A percentile compares a stretch with the other conserved stretches of the same genome.
Conservation (phyloP, 1,284 basidiomycete genomes). For the Ustilago curta region DNA sequence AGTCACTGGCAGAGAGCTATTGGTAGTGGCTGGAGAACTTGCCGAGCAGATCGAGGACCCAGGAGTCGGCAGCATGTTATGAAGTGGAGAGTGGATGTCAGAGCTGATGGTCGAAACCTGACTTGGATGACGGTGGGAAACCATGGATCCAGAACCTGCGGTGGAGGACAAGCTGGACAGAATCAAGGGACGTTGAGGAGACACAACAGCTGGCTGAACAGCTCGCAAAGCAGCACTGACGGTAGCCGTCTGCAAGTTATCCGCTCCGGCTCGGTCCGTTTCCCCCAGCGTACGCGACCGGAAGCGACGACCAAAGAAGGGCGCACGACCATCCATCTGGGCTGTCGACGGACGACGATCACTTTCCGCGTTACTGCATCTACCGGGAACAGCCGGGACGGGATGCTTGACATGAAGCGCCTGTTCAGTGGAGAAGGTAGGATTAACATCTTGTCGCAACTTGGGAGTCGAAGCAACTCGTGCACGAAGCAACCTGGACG, state of each 20-base stretch:
- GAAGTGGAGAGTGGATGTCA: slow-evolving; percentile 16
- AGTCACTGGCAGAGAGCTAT: slow-evolving; percentile 37
- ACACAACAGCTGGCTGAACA: not conserved
- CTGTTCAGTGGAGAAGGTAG: slow-evolving; percentile 17
- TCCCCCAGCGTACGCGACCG: slow-evolving; percentile 54
- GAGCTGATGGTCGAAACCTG: slow-evolving; percentile 36
- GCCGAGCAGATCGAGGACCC: slow-evolving; percentile 41
- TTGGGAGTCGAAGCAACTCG: slow-evolving; percentile 49
- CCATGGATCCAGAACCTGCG: not conserved
- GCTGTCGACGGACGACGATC: slow-evolving; percentile 41
- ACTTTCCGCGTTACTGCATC: not conserved
- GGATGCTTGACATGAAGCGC: slow-evolving; percentile 19
- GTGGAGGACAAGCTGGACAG: slow-evolving; percentile 6
- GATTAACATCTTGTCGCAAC: slow-evolving; percentile 25
- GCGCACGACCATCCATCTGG: slow-evolving; percentile 36
- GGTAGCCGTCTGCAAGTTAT: slow-evolving; percentile 22
- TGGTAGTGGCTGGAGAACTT: slow-evolving; percentile 26
- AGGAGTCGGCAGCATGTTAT: slow-evolving; percentile 29
- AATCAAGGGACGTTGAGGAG: slow-evolving; percentile 9
- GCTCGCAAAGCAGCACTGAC: slow-evolving; percentile 5
- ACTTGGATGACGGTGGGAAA: slow-evolving; percentile 25
- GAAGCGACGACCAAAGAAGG: slow-evolving; percentile 47
- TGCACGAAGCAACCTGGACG: slow-evolving; percentile 26
- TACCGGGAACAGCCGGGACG: slow-evolving; percentile 21
- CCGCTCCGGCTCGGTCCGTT: slow-evolving; percentile 26